Conservation (phyloP, 352 stramenopile species). For the Phytophthora citricola region DNA sequence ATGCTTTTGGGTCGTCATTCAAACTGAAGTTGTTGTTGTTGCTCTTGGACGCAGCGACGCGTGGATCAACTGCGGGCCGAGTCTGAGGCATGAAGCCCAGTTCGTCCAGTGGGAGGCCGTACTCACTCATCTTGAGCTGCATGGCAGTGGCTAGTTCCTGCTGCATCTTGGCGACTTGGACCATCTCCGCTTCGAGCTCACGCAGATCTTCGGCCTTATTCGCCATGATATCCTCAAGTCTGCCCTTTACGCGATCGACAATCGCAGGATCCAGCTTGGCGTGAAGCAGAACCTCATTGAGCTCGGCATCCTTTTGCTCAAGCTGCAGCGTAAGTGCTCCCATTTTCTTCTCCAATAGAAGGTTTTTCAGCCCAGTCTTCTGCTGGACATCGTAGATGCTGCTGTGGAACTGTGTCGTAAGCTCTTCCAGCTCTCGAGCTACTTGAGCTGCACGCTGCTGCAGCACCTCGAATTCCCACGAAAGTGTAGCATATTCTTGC, state of each 20-base stretch:
- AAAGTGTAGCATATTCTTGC: constrained; percentile 86
- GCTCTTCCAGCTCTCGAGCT: constrained; percentile 86
- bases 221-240: constrained; percentile 92
- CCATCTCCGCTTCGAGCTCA: constrained; percentile 86
- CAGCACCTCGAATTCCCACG: constrained; percentile 95
- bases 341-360: constrained; percentile 96
- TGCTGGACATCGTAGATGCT: constrained; percentile 95
- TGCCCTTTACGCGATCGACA: constrained; percentile 83
- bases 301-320: constrained; percentile 92
- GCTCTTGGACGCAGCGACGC: constrained; percentile 22
- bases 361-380: constrained; percentile 93
- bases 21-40: constrained; percentile 37
- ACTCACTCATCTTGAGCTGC: constrained; percentile 91
- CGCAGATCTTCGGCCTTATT: constrained; percentile 86
- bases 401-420: constrained; percentile 89
- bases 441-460: constrained; percentile 89
- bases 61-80: constrained; percentile 24
- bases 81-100: constrained; percentile 73
- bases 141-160: constrained; percentile 83
- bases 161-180: constrained; percentile 76
- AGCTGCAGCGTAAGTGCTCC: constrained; percentile 78
- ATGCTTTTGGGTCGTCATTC: not conserved
- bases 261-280: constrained; percentile 91
- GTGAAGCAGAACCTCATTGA: constrained; percentile 92
- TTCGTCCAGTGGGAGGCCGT: constrained; percentile 90